Conservation (phyloP, 257 asterid genomes). For the Fraxinus quadrangulata region DNA sequence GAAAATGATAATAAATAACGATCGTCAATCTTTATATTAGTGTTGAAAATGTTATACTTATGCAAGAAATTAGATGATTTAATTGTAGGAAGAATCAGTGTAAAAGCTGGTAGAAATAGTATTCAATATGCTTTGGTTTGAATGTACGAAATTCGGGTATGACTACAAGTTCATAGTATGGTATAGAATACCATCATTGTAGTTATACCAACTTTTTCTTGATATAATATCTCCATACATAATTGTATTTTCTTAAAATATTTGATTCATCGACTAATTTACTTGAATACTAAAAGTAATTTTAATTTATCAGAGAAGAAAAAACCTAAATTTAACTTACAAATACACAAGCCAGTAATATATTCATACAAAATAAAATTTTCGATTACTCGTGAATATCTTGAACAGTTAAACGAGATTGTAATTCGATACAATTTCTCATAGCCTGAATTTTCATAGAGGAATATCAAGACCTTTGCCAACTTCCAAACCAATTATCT, state of each 20-base stretch:
- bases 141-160: conserved; percentile 2
- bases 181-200: background rate
- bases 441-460: conserved; percentile 41
- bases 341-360: no score
- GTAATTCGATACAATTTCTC: background rate
- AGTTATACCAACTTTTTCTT: conserved; percentile 5
- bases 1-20: no score
- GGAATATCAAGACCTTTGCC: conserved; percentile 97
- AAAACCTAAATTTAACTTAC: no score
- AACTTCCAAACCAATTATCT: conserved; percentile 73
- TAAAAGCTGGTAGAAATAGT: background rate
- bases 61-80: no score
- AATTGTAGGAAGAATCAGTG: background rate
- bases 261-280: no score
- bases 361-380: no score
- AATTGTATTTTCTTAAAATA: background rate
- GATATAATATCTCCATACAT: background rate
- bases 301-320: no score
- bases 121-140: background rate
- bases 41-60: no score
- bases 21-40: background rate
- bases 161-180: conserved; percentile 7
- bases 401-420: background rate
- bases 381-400: background rate
- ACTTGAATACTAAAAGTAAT: no score